Conservation (phyloP, 805 yeast species). For the Candida ipomoeae region DNA sequence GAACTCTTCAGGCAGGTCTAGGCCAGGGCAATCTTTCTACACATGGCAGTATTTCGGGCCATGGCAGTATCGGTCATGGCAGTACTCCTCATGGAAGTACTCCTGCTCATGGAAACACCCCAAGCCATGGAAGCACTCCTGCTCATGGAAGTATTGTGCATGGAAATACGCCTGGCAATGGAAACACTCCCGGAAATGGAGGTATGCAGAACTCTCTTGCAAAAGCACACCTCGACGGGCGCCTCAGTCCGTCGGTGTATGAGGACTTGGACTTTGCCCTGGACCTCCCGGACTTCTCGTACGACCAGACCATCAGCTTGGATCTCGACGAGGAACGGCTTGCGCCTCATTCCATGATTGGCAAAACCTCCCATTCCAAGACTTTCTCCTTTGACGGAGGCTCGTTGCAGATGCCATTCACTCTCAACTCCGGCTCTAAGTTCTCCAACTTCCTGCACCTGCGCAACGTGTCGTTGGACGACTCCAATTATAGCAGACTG, state of each 20-base stretch:
- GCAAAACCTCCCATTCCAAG: constrained; percentile 18
- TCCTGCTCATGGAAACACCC: neutral
- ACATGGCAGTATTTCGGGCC: no score
- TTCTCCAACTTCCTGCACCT: constrained; percentile 14
- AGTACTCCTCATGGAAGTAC: no score
- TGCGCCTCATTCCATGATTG: neutral
- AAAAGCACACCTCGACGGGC: neutral
- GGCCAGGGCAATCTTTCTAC: no score
- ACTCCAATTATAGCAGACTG: constrained; percentile 7
- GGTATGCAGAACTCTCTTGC: neutral
- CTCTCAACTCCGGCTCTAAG: constrained; percentile 19
- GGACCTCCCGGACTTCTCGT: constrained; percentile 15
- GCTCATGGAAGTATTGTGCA: neutral
- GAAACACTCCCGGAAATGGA: neutral
- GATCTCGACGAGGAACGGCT: constrained; percentile 6
- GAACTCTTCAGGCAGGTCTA: no score
- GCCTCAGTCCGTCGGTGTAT: constrained; percentile 12
- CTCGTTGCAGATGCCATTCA: constrained; percentile 21
- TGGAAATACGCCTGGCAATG: no score
- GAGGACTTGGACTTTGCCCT: constrained; percentile 17
- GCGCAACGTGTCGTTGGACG: constrained; percentile 20
- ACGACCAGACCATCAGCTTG: constrained; percentile 11
- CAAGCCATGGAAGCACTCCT: neutral
- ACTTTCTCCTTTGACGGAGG: constrained; percentile 17
- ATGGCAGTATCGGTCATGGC: no score